Evolutionary conservation across 148 eudicot genomes (phyloP).

Genomic region (Hydrangea macrophylla): DNA sequence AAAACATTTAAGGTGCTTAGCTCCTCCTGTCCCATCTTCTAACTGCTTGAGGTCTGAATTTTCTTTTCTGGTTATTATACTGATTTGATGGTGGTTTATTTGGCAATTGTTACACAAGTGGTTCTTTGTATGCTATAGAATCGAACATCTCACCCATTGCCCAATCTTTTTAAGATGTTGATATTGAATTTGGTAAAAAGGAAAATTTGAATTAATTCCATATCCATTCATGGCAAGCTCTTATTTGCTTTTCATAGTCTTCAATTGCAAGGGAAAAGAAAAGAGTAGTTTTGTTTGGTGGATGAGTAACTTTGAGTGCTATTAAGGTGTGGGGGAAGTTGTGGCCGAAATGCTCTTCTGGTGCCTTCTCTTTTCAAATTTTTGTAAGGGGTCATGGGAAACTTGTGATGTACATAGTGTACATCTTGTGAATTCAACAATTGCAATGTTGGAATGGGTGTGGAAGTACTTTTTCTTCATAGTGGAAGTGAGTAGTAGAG

Average conservation of each 20-base stretch:
- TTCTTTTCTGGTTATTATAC: not conserved
- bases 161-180: too few species aligned
- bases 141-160: not conserved
- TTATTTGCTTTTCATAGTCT: slow-evolving; percentile 5
- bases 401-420: not conserved
- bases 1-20: slow-evolving; percentile 15
- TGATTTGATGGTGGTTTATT: not conserved
- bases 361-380: not conserved
- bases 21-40: not conserved
- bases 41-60: slow-evolving; percentile 5
- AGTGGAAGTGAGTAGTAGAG: too few species aligned
- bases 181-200: not conserved
- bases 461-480: too few species aligned
- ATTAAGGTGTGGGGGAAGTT: not conserved
- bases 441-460: too few species aligned
- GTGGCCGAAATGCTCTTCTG: not conserved
- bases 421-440: too few species aligned
- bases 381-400: not conserved
- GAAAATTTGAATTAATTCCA: not conserved
- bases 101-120: not conserved
- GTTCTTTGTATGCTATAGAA: not conserved
- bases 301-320: not conserved
- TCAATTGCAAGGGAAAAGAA: slow-evolving; percentile 4
- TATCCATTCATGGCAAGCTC: not conserved
- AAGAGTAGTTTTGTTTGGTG: slow-evolving; percentile 3